Evolutionary conservation across 2,329 filamentous ascomycete genomes (phyloP), one percentile per base, ranked within the genome.

Genomic region (Curvularia spicifera): DNA sequence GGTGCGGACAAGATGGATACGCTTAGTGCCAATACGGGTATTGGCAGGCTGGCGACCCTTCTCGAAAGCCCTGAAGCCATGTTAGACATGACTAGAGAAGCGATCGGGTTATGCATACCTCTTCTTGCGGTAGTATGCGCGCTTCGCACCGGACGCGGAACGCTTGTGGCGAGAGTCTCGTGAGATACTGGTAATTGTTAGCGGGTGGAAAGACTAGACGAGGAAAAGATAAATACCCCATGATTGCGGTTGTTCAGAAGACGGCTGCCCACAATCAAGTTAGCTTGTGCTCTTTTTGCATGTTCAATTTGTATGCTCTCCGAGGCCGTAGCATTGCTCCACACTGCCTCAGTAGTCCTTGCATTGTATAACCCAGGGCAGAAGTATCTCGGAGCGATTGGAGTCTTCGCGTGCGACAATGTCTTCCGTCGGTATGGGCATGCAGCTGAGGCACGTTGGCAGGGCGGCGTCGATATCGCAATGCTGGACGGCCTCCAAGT

Each of bases 151-250:
- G 82, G 96, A 91, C 83, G 94, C 93, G 84, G 93, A 93, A 86
- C 95, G 93, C 91, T 99, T 99, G 90, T 99, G 95, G 87, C 95
- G 93, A 83, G 93, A 97, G 86, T 98, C 94, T 87, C 95, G 91
- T 85, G 94, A 97, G 87, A 99, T 98, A 99, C 95, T 83, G 75
- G 12, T 43, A 37, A 28, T 13, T 53, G 75, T 82, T 67, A 82
- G 80, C 72, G 48, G 26, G 47, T 66, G 61, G 24, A 33, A 53
- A 45, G 4, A 45, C 26, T 2, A 15, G 43, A 42, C 40, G 35
- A 45, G 42, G 39, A 60, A 56, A 51, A 56, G 49, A 55, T 69
- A 74, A 70, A 76, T 82, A 83, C 81, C 81, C 81, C 81, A 83
- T 83, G 76, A 75, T 82, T 82, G 79, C 80, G 77, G 70, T 76